These are phyloP conservation scores for Brassica nigra DNA, from an alignment of 345 rosid genomes.

Conservation along the genomic window DNA sequence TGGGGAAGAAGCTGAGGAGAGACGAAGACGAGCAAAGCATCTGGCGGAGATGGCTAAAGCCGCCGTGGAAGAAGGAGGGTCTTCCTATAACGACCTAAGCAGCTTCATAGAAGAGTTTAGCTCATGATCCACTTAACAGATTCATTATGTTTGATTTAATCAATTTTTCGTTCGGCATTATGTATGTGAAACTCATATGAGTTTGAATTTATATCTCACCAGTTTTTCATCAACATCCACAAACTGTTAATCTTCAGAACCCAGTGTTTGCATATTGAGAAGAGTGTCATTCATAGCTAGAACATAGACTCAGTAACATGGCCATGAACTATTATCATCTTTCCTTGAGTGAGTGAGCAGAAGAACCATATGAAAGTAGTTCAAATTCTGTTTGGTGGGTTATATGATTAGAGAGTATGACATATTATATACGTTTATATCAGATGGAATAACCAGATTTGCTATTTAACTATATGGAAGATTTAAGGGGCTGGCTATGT, in stretches of 20 bases:
- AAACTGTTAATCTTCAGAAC: too few relatives aligned
- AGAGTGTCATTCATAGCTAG: too few relatives aligned
- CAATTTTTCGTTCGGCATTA: too few relatives aligned
- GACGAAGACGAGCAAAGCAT: conserved; percentile 33
- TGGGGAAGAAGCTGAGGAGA: conserved; percentile 51
- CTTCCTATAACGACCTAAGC: conserved; percentile 45
- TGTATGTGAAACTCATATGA: too few relatives aligned
- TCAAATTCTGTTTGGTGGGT: conserved; percentile 3
- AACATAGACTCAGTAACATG: too few relatives aligned
- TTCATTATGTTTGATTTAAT: too few relatives aligned
- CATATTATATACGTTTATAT: conserved; percentile 11
- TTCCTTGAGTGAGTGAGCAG: not conserved
- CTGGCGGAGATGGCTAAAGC: conserved; percentile 43
- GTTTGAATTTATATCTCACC: too few relatives aligned
- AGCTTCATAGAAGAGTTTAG: conserved; percentile 45
- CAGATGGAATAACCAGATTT: conserved; percentile 36
- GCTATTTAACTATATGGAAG: conserved; percentile 26
- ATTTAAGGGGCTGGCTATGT: conserved; percentile 25
- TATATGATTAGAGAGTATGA: not conserved
- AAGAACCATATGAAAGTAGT: not conserved
- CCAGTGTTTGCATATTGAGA: too few relatives aligned
- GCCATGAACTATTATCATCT: too few relatives aligned
- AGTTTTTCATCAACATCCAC: too few relatives aligned
- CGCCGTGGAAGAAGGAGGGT: conserved; percentile 52
- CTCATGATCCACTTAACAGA: not conserved